A percentile compares a stretch with the other conserved stretches of the same genome.
Conservation (phyloP, 179 eudicot species). For the Beta lomatogona region DNA sequence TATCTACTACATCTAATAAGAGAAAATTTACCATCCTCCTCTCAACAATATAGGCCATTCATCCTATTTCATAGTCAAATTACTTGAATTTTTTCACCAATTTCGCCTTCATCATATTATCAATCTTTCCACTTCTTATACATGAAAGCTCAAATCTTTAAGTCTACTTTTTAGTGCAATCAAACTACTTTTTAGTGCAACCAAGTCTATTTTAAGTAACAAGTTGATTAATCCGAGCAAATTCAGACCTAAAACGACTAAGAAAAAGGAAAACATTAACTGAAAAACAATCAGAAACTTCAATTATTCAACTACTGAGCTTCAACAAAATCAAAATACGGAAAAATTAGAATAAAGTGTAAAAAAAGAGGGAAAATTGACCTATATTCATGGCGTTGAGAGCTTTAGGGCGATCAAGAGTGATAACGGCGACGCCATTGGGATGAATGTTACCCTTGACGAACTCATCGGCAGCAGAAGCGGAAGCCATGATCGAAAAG, state of each 20-base stretch:
- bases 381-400: constrained; percentile 91
- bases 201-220: not conserved
- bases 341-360: not conserved
- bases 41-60: not conserved
- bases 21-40: not conserved
- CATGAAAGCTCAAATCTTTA: too few species aligned
- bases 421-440: constrained; percentile 87
- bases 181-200: not conserved
- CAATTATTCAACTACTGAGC: not conserved
- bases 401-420: constrained; percentile 95
- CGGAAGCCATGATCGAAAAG: constrained; percentile 55
- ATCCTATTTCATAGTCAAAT: not conserved
- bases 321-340: not conserved
- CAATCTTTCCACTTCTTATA: too few species aligned
- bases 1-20: not conserved
- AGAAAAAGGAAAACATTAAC: not conserved
- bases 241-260: not conserved
- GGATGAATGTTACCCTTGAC: constrained; percentile 72
- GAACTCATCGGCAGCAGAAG: constrained; percentile 53
- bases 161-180: too few species aligned
- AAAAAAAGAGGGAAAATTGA: not conserved
- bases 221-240: not conserved
- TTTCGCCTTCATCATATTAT: not conserved
- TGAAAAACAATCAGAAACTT: not conserved
- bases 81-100: not conserved